Evolutionary conservation across 441 rosid genomes (phyloP).

Genomic region (Kokia cookei): DNA sequence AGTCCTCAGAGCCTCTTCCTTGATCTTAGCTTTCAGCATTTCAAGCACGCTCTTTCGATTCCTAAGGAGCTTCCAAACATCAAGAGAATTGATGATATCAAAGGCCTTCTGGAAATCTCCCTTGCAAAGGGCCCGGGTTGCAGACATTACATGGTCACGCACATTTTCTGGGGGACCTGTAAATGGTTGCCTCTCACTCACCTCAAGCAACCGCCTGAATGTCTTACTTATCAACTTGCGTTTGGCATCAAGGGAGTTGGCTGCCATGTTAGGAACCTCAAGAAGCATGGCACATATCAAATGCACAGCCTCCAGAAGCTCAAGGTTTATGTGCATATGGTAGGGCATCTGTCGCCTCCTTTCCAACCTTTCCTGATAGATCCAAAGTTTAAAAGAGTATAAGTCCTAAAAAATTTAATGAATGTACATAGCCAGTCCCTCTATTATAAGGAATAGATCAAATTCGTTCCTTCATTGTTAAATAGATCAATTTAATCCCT

Average conservation of each 20-base stretch:
- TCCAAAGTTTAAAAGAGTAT: not conserved
- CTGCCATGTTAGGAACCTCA: slow-evolving; percentile 72
- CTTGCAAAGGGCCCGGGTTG: slow-evolving; percentile 48
- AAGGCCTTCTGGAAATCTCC: slow-evolving; percentile 54
- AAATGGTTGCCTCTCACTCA: slow-evolving; percentile 60
- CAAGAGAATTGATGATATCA: slow-evolving; percentile 45
- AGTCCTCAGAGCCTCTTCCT: slow-evolving; percentile 65
- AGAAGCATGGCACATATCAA: slow-evolving; percentile 68
- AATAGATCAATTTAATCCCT: too few relatives aligned
- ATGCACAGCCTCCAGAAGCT: slow-evolving; percentile 66
- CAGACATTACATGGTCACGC: slow-evolving; percentile 71
- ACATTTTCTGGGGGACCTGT: slow-evolving; percentile 63
- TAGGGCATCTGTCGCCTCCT: slow-evolving; percentile 78
- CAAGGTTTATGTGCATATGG: slow-evolving; percentile 78
- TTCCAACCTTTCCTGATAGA: slow-evolving; percentile 55
- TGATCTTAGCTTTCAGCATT: slow-evolving; percentile 54
- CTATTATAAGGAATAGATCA: too few relatives aligned
- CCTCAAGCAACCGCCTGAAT: slow-evolving; percentile 56
- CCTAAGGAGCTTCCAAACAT: slow-evolving; percentile 56
- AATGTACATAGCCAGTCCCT: too few relatives aligned
- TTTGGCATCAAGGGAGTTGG: slow-evolving; percentile 44
- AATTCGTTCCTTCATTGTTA: too few relatives aligned
- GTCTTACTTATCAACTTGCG: slow-evolving; percentile 60
- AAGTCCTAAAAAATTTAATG: not conserved
- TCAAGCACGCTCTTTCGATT: slow-evolving; percentile 34